Evolutionary conservation across 257 asterid species (phyloP).

Genomic region (Nicotiana obtusifolia): DNA sequence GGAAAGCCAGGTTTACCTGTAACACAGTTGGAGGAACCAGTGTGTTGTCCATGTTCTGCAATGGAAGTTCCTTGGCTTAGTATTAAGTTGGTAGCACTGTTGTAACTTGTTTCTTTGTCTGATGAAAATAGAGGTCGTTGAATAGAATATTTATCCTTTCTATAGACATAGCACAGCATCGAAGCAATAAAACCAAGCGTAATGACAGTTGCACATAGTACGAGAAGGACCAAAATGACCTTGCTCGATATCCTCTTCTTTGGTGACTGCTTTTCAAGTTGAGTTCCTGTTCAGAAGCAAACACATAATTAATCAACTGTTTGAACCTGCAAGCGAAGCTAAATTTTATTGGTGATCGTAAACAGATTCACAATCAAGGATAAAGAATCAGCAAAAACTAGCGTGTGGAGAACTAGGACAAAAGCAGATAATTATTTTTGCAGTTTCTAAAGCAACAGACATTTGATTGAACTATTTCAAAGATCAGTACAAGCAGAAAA

Average conservation of each 20-base stretch:
- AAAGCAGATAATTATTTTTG: not conserved
- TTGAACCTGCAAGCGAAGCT: not conserved
- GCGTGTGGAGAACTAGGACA: not conserved
- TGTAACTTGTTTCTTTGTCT: constrained; percentile 58
- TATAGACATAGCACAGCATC: constrained; percentile 37
- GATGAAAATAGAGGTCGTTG: constrained; percentile 49
- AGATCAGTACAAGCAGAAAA: constrained; percentile 9
- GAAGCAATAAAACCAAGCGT: constrained; percentile 49
- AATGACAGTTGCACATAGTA: constrained; percentile 42
- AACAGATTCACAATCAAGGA: not conserved
- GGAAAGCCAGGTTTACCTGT: constrained; percentile 33
- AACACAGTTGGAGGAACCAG: constrained; percentile 31
- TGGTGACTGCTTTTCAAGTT: constrained; percentile 32
- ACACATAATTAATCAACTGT: not conserved
- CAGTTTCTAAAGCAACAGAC: not conserved
- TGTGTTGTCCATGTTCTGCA: constrained; percentile 31
- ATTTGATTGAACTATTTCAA: not conserved
- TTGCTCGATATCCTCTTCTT: constrained; percentile 46
- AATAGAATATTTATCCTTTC: constrained; percentile 38
- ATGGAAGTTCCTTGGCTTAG: constrained; percentile 37
- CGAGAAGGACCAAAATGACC: constrained; percentile 41
- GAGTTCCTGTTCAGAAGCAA: constrained; percentile 44
- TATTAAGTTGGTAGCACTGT: constrained; percentile 55
- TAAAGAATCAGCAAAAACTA: not conserved
- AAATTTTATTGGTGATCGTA: not conserved